Percentiles rank a stretch among this genome's conserved stretches.
phyloP scores from a whole-genome alignment of 1,139 yeast genomes.

The Casaregolazyma lundiana region DNA sequence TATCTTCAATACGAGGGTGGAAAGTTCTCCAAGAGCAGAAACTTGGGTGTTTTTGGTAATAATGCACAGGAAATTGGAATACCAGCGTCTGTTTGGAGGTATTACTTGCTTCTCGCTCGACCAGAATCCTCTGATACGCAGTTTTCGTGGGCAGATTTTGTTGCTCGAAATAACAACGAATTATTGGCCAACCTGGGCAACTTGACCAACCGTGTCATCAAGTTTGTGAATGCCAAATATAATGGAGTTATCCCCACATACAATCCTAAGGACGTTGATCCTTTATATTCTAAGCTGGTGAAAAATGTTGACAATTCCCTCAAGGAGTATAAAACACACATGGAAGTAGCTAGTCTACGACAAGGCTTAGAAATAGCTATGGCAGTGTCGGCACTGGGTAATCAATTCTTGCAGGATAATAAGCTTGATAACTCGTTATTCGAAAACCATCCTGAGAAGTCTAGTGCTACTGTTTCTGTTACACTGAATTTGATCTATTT shows the following conservation, averaged over 20 bases:
- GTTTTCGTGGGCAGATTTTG: conserved; percentile 96
- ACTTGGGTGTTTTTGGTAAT: conserved; percentile 96
- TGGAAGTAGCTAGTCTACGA: conserved; percentile 77
- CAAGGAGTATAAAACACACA: conserved; percentile 55
- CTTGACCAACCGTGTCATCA: conserved; percentile 88
- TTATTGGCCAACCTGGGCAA: conserved; percentile 93
- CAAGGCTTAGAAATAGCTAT: conserved; percentile 87
- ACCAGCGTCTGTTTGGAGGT: conserved; percentile 94
- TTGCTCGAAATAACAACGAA: conserved; percentile 87
- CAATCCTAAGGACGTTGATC: conserved; percentile 35
- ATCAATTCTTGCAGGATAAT: conserved; percentile 90
- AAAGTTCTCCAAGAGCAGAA: conserved; percentile 93
- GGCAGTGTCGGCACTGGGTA: conserved; percentile 90
- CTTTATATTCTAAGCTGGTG: conserved; percentile 49
- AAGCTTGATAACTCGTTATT: conserved; percentile 85
- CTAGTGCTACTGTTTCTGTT: conserved; percentile 90
- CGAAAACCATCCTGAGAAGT: conserved; percentile 66
- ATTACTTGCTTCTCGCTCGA: conserved; percentile 84
- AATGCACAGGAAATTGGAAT: conserved; percentile 92
- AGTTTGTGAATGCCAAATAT: conserved; percentile 85
- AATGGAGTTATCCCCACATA: conserved; percentile 80
- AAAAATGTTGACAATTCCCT: conserved; percentile 61
- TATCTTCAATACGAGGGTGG: conserved; percentile 97
- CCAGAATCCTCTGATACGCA: conserved; percentile 96
- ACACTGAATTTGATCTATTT: conserved; percentile 85